Percentiles rank a stretch among this genome's conserved stretches.
phyloP scores from a whole-genome alignment of 176 grass and related monocot genomes.

The Bromus sterilis region DNA sequence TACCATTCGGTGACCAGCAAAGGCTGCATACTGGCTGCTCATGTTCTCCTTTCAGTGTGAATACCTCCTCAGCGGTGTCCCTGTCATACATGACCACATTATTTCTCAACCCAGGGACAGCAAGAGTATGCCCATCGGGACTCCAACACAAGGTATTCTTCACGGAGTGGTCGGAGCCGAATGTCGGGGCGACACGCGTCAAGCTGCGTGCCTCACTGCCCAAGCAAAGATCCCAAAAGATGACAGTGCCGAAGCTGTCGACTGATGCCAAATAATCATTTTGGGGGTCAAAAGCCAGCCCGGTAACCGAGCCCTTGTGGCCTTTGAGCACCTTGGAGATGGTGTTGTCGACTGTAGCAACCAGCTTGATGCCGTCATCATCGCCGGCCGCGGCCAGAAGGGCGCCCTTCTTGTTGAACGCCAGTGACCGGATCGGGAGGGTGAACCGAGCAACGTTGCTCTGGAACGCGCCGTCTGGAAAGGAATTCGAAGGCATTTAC shows the following conservation, averaged over 20 bases:
- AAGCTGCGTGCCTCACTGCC: slow-evolving; percentile 47
- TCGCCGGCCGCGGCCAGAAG: slow-evolving; percentile 84
- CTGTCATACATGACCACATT: slow-evolving; percentile 93
- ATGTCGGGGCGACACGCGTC: slow-evolving; percentile 53
- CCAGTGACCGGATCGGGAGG: slow-evolving; percentile 72
- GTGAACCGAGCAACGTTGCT: slow-evolving; percentile 82
- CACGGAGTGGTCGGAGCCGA: slow-evolving; percentile 40
- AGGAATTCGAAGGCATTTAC: neutral
- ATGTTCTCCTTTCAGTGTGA: slow-evolving; percentile 76
- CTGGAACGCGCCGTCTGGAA: slow-evolving; percentile 68
- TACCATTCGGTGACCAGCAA: slow-evolving; percentile 90
- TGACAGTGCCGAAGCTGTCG: slow-evolving; percentile 70
- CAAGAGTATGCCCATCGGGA: slow-evolving; percentile 72
- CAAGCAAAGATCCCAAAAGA: slow-evolving; percentile 75
- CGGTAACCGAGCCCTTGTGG: slow-evolving; percentile 69
- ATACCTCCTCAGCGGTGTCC: slow-evolving; percentile 79
- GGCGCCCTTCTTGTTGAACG: slow-evolving; percentile 74
- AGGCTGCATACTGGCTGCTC: slow-evolving; percentile 67
- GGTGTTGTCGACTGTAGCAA: slow-evolving; percentile 74
- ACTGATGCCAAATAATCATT: slow-evolving; percentile 87
- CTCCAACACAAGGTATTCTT: slow-evolving; percentile 69
- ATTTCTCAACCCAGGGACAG: slow-evolving; percentile 83
- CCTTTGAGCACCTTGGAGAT: slow-evolving; percentile 97
- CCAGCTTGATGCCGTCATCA: slow-evolving; percentile 91
- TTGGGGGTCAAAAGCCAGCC: slow-evolving; percentile 68